These are phyloP conservation scores for Mycena haematopus DNA, from an alignment of 768 basidiomycete species.

Conservation along the genomic window DNA sequence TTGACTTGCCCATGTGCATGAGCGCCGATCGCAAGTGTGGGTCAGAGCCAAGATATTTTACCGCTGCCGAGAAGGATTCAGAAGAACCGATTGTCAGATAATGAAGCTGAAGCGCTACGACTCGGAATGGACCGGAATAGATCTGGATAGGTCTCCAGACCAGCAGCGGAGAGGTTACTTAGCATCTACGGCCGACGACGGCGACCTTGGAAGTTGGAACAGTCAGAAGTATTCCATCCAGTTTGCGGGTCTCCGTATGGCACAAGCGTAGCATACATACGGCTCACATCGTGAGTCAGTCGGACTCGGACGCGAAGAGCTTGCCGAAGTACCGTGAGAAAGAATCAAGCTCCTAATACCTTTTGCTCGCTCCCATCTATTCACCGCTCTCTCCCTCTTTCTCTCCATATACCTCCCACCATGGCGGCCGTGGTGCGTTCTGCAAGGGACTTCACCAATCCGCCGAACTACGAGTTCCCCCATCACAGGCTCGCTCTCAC, in stretches of 20 bases:
- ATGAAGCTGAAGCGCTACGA: too few species aligned
- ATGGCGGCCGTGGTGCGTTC: conserved; percentile 38
- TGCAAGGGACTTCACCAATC: conserved; percentile 59
- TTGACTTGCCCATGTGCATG: too few species aligned
- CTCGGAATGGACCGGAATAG: too few species aligned
- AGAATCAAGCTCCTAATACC: conserved; percentile 7
- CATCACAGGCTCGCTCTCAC: conserved; percentile 64
- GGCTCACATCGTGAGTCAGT: too few species aligned
- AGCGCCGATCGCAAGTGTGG: too few species aligned
- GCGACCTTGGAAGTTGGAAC: not conserved
- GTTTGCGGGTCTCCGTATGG: not conserved
- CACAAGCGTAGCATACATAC: too few species aligned
- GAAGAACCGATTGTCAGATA: too few species aligned
- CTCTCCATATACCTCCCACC: conserved; percentile 24
- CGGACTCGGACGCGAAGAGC: not conserved
- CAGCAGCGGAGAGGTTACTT: too few species aligned
- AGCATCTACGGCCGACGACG: not conserved
- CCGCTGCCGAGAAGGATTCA: too few species aligned
- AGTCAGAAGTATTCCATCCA: not conserved
- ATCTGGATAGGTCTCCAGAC: too few species aligned
- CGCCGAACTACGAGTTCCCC: conserved; percentile 72
- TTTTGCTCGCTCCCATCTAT: conserved; percentile 13
- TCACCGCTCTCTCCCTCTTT: conserved; percentile 23
- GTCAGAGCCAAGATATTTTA: too few species aligned
- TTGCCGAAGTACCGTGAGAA: not conserved